Conservation (phyloP, 768 basidiomycete genomes). For the Cyathus striatus region DNA sequence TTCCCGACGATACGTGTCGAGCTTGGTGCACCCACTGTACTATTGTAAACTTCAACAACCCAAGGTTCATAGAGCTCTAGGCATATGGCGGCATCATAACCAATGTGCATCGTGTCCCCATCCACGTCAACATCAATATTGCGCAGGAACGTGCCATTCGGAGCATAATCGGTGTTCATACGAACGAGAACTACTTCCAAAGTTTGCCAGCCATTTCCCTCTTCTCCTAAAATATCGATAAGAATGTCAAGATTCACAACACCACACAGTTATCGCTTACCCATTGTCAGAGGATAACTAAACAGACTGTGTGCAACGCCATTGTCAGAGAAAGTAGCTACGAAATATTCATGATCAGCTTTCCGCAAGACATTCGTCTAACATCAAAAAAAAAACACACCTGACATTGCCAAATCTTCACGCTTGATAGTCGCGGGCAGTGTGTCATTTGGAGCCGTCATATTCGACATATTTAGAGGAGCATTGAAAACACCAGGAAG, state of each 20-base stretch:
- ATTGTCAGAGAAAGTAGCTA: slow-evolving; percentile 25
- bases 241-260: neutral
- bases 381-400: slow-evolving; percentile 15
- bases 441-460: no score
- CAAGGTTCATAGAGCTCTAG: no score
- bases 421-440: no score
- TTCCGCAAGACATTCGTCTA: slow-evolving; percentile 15
- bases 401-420: no score
- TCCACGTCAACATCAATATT: slow-evolving; percentile 13
- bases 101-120: slow-evolving; percentile 25
- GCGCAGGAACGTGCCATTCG: no score
- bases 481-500: slow-evolving; percentile 13
- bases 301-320: slow-evolving; percentile 25
- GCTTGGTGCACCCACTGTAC: no score
- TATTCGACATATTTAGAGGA: slow-evolving; percentile 15
- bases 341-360: slow-evolving; percentile 15
- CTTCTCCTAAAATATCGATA: no score
- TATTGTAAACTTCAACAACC: no score
- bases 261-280: slow-evolving; percentile 7
- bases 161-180: slow-evolving; percentile 27
- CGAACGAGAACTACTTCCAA: slow-evolving; percentile 31
- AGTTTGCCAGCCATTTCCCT: slow-evolving; percentile 27
- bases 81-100: slow-evolving; percentile 34
- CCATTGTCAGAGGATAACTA: slow-evolving; percentile 21
- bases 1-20: no score